A percentile compares a stretch with the other conserved stretches of the same genome.
phyloP scores from a whole-genome alignment of 1,139 yeast genomes.

The Pneumocystis murina region DNA sequence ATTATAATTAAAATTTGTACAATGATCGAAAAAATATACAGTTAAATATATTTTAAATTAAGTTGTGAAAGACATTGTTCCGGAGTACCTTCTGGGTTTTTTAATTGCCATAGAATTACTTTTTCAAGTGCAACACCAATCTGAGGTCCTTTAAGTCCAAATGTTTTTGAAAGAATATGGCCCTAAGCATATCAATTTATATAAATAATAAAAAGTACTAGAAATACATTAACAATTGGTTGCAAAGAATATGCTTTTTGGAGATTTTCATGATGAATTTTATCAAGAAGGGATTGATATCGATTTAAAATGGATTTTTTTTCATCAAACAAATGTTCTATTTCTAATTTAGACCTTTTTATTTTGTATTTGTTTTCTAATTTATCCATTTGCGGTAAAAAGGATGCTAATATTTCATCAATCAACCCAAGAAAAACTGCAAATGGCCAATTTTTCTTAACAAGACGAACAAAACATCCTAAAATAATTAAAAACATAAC shows the following conservation, averaged over 20 bases:
- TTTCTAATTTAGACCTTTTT: background rate
- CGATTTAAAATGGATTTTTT: background rate
- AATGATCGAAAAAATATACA: background rate
- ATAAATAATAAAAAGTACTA: background rate
- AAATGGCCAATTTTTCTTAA: slow-evolving; percentile 38
- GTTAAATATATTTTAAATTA: background rate
- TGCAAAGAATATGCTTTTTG: slow-evolving; percentile 22
- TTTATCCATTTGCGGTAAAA: background rate
- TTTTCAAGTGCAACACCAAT: slow-evolving; percentile 27
- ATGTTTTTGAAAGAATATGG: slow-evolving; percentile 10
- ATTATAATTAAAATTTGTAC: no score
- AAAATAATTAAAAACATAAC: slow-evolving; percentile 35
- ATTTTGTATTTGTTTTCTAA: background rate
- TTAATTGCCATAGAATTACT: slow-evolving; percentile 32
- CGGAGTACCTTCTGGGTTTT: slow-evolving; percentile 19
- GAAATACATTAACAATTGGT: slow-evolving; percentile 22
- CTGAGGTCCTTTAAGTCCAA: slow-evolving; percentile 13
- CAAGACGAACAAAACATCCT: slow-evolving; percentile 45
- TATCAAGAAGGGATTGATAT: slow-evolving; percentile 5
- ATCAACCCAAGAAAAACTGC: slow-evolving; percentile 20
- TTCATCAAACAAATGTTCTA: background rate
- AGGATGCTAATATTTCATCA: background rate
- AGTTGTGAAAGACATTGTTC: slow-evolving; percentile 3
- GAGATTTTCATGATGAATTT: slow-evolving; percentile 14
- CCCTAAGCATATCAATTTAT: slow-evolving; percentile 10